Evolutionary conservation across 805 yeast species (phyloP).

Genomic region (Metschnikowia sp.): DNA sequence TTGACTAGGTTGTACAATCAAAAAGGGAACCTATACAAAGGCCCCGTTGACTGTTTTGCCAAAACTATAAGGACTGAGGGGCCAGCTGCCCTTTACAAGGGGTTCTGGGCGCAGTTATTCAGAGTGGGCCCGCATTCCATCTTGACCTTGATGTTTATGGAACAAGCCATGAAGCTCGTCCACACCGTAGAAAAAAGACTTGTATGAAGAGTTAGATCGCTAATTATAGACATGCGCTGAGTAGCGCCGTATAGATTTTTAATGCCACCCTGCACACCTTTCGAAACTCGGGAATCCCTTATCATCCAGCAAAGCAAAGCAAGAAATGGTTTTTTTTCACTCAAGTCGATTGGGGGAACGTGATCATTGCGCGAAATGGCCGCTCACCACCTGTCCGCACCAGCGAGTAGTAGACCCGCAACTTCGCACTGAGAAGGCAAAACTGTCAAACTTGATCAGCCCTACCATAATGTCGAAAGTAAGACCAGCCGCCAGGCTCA

Average conservation of each 20-base stretch:
- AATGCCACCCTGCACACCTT: no score
- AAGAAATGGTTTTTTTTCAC: no score
- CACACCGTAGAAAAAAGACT: conserved; percentile 26
- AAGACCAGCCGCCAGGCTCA: conserved; percentile 43
- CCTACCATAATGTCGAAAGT: conserved; percentile 15
- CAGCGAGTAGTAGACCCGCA: no score
- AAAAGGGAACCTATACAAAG: conserved; percentile 78
- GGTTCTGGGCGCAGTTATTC: conserved; percentile 88
- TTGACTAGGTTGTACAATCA: conserved; percentile 95
- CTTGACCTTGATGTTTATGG: conserved; percentile 88
- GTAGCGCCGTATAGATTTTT: no score
- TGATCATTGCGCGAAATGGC: no score
- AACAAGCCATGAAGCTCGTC: conserved; percentile 75
- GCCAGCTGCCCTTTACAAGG: conserved; percentile 83
- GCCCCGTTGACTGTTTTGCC: conserved; percentile 83
- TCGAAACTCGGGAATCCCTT: no score
- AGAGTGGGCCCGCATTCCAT: conserved; percentile 96
- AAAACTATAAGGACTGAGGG: conserved; percentile 87
- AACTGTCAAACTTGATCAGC: no score
- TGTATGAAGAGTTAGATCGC: background rate
- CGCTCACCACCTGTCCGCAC: no score
- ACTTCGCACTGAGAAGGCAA: no score
- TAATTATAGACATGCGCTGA: no score
- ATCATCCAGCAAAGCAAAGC: no score
- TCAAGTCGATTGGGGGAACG: no score